Evolutionary conservation across 140 eudicot species (phyloP), one percentile per base, ranked within the genome.

Genomic region (Stevia rebaudiana): DNA sequence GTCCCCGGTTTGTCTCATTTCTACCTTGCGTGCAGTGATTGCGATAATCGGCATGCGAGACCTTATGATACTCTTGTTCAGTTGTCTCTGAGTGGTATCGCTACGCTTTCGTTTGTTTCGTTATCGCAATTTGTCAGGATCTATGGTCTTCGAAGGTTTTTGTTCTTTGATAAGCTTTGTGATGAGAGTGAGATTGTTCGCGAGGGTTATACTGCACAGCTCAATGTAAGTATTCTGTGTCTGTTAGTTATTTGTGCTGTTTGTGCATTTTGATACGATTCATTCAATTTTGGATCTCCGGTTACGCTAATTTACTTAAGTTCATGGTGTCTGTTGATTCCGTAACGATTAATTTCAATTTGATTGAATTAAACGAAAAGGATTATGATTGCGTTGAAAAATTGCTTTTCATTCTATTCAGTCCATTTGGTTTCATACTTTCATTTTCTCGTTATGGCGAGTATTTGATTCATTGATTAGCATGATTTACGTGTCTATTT

Each of bases 141-240:
- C 30, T 88, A 75, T 65, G 99, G 99, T 3, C 77, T 92, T 0
- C 56, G 99, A 12, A 71, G 94, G 70, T 88, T 88, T 73, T 68
- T 92, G 67, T 92, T 92, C 62, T 79, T 92, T 24, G 97, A 92
- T 82, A 83, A 78, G 79, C 90, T 92, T 12, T 74, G 86, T 39
- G 83, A 88, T 44, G 99, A 88, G 59, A 92, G 97, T 61, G 96
- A 85, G 74, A 83, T 81, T 18, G 99, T 92, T 3, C 33, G 95
- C 28, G 71, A 61, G 33, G 83, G 96, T 0, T 92, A 92, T 46
- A 88, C 88, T 0, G 72, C 59, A 0, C 87, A 91, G 49, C 86
- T 91, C 63, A 64, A 91, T 85, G 98, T 88, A 77, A 0, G 98
- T 61, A 1, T 36, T 71, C 48, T 55, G 35, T 16, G 35, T 28